Evolutionary conservation across 179 eudicot species (phyloP), one percentile per base, ranked within the genome.

Genomic region (Spergularia azorica): DNA sequence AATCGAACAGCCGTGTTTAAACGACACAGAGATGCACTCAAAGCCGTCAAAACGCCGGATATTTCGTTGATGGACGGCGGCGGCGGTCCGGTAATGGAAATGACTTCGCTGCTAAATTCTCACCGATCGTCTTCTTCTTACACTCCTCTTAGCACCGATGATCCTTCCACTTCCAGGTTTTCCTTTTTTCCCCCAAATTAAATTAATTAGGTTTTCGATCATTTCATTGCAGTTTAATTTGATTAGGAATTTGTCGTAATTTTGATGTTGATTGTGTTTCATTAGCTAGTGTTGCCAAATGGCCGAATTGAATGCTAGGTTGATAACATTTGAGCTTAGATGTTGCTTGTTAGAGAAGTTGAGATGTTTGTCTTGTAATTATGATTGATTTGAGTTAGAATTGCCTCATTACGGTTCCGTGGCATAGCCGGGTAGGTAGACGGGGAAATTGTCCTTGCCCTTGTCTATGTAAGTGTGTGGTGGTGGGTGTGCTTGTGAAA

Each of bases 131-230:
- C 84, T 55, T 80, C 83, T 15, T 83, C 86, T 63, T 85, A 85
- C 26, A 61, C 86, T 72, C 88, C 88, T 50, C 80, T 85, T 16
- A 83, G 83, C 59, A 83, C 84, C 48, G 86, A 85, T 8, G 88
- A 85, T 80, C 88, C 88, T 2, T 74, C 84, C 62, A 83, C 88
- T 72, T 85, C 88, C 54, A 85, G 88, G 88, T 85, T 16, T 41
- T 41, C 0, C 32, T 2, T 36, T 54, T 36, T 50, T 41, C 7
- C 7, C 5, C n/a, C 39, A 32, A 9, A 5, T 55, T 52, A 32
- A 9, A 5, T 55, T 52, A 9, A 46, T 77, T 26, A 36, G 12
- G 3, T 14, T 16, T 68, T 48, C 56, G 62, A 46, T 39, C 7
- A 1, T 36, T 69, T 61, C 13, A 17, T 43, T 14, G 38, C 11